A percentile compares a stretch with the other conserved stretches of the same genome.
Conservation (phyloP, 768 basidiomycete species). For the Lactarius vividus region DNA sequence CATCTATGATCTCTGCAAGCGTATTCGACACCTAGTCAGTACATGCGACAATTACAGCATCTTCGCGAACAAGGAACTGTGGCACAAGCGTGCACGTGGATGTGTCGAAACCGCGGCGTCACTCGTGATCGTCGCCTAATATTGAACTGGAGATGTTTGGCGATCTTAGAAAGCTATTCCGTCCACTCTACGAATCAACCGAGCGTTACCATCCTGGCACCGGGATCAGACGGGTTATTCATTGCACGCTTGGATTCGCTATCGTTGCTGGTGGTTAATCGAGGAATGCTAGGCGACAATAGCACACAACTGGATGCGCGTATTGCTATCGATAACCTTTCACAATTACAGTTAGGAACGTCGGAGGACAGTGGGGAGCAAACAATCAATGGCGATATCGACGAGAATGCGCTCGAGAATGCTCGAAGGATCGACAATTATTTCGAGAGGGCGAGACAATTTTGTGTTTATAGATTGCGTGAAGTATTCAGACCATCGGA, state of each 20-base stretch:
- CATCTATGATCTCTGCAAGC: neutral
- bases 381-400: neutral
- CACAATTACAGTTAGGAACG: neutral
- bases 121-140: neutral
- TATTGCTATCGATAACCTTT: neutral
- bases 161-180: neutral
- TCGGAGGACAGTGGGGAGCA: neutral
- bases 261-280: neutral
- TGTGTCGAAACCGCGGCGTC: neutral
- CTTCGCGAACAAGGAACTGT: neutral
- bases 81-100: neutral
- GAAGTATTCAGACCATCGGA: neutral
- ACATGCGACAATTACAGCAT: neutral
- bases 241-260: neutral
- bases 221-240: neutral
- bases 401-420: neutral
- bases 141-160: neutral
- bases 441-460: neutral
- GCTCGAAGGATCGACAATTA: neutral
- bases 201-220: neutral
- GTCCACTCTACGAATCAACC: neutral
- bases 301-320: neutral
- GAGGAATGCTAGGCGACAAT: neutral
- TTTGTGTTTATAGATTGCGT: neutral
- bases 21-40: neutral